Evolutionary conservation across 139 green algal species (phyloP), one percentile per base, ranked within the genome.

Genomic region (Chloropicon primus): DNA sequence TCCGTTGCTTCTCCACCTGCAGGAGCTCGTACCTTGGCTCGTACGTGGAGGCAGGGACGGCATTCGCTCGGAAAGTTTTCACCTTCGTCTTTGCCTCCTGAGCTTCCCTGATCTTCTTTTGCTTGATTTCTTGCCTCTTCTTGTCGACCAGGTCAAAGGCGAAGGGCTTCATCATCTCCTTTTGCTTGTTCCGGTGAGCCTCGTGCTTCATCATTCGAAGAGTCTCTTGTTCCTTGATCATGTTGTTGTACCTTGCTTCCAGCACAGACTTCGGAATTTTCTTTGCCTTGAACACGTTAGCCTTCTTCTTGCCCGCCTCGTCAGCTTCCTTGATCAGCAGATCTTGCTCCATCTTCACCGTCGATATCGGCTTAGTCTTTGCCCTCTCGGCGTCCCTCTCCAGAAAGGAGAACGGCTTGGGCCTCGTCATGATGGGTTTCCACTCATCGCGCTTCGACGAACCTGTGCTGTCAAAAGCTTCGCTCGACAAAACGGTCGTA

Each of bases 281-380:
- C 27, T 76, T 86, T 72, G 83, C 82, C 24, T 62, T 82, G 83
- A 90, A 90, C 23, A 72, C 73, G 54, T 73, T 74, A 0, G 28
- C 41, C 41, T 62, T 62, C 21, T 75, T 76, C 2, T 77, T 80
- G 10, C 78, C 84, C 74, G 82, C 80, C 28, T 80, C 84, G 74
- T 91, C 87, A 71, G 76, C 53, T 5, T 77, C 74, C 53, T 81
- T 83, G 2, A 91, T 74, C 1, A 82, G 74, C 79, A 86, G 27
- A 72, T 89, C 85, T 54, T 91, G 87, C 78, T 91, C 85, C 26
- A 84, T 25, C 80, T 91, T 91, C 25, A 91, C 85, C 81, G 88
- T 1, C 77, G 0, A 26, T 23, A 82, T 54, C 27, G 1, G 1
- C 27, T 88, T 90, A 27, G 73, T 78, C 53, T 87, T 87, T 22